Evolutionary conservation across 2,329 filamentous ascomycete species (phyloP).

Genomic region (Remersonia thermophila): DNA sequence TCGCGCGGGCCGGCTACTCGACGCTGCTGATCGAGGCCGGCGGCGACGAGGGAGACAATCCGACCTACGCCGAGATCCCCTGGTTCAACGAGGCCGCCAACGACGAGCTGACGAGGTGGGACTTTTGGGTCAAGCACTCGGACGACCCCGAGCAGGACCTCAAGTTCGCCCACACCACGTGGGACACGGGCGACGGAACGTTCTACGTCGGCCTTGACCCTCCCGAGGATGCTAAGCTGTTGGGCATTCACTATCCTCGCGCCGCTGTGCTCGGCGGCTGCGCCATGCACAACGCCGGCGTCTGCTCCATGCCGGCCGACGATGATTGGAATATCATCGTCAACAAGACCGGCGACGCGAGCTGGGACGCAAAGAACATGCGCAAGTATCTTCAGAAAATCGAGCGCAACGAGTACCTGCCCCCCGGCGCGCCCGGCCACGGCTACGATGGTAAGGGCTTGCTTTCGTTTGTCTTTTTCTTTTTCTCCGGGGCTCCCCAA

Average conservation of each 20-base stretch:
- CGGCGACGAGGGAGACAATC: slow-evolving; percentile 39
- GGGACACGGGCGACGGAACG: slow-evolving; percentile 27
- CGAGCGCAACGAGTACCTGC: slow-evolving; percentile 43
- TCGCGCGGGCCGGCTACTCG: slow-evolving; percentile 46
- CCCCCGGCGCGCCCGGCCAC: slow-evolving; percentile 32
- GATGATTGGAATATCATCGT: slow-evolving; percentile 48
- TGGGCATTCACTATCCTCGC: slow-evolving; percentile 35
- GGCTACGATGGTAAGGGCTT: slow-evolving; percentile 32
- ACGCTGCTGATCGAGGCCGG: slow-evolving; percentile 51
- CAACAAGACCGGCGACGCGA: slow-evolving; percentile 44
- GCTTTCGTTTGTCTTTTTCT: too few species aligned
- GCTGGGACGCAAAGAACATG: slow-evolving; percentile 49
- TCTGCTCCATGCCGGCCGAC: slow-evolving; percentile 45
- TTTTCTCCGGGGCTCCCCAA: too few species aligned
- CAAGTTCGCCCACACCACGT: slow-evolving; percentile 40
- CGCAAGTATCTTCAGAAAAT: slow-evolving; percentile 44
- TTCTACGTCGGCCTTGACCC: slow-evolving; percentile 28
- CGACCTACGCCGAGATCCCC: slow-evolving; percentile 35
- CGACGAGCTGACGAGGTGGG: slow-evolving; percentile 38
- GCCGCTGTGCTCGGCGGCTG: slow-evolving; percentile 36
- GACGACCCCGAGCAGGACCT: slow-evolving; percentile 35
- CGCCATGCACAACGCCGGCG: slow-evolving; percentile 48
- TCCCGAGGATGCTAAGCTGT: slow-evolving; percentile 26
- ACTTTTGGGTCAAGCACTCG: slow-evolving; percentile 48
- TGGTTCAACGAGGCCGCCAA: slow-evolving; percentile 38